Percentiles rank a stretch among this genome's conserved stretches.
phyloP scores from a whole-genome alignment of 495 filamentous ascomycete species.

The Apodospora peruviana region DNA sequence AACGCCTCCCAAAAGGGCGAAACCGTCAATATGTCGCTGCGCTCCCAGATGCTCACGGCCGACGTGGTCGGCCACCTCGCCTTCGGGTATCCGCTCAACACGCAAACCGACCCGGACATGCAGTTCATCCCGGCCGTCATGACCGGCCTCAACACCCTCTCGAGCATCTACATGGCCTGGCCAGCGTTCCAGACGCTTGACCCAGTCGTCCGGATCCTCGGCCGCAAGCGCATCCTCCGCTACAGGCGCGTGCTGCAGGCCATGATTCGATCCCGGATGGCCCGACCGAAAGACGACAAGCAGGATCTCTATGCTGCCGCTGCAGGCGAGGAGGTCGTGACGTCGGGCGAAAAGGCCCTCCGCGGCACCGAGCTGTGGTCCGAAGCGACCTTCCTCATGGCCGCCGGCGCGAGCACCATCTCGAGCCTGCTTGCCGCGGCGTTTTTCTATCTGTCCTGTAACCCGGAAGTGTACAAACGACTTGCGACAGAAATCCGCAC shows the following conservation, averaged over 20 bases:
- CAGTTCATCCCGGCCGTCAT: neutral
- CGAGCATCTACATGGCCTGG: neutral
- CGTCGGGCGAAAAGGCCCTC: too few relatives aligned
- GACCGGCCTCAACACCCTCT: neutral
- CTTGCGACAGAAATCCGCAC: slow-evolving; percentile 35
- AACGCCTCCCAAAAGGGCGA: neutral
- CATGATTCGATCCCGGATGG: too few relatives aligned
- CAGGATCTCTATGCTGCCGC: neutral
- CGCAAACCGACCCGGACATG: neutral
- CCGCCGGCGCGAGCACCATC: slow-evolving; percentile 40
- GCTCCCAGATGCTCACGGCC: neutral
- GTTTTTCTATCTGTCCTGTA: slow-evolving; percentile 53
- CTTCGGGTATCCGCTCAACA: neutral
- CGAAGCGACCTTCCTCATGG: neutral
- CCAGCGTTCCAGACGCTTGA: neutral
- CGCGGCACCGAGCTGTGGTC: neutral
- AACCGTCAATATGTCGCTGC: neutral
- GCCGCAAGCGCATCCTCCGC: too few relatives aligned
- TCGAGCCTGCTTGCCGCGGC: slow-evolving; percentile 39
- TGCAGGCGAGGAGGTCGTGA: neutral
- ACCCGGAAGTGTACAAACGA: slow-evolving; percentile 32
- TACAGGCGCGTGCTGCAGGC: too few relatives aligned
- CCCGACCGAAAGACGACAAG: too few relatives aligned
- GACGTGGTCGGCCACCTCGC: neutral
- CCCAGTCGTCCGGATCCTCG: too few relatives aligned